Evolutionary conservation across 116 monocot species (phyloP).

Genomic region (Phalaenopsis hybrid): DNA sequence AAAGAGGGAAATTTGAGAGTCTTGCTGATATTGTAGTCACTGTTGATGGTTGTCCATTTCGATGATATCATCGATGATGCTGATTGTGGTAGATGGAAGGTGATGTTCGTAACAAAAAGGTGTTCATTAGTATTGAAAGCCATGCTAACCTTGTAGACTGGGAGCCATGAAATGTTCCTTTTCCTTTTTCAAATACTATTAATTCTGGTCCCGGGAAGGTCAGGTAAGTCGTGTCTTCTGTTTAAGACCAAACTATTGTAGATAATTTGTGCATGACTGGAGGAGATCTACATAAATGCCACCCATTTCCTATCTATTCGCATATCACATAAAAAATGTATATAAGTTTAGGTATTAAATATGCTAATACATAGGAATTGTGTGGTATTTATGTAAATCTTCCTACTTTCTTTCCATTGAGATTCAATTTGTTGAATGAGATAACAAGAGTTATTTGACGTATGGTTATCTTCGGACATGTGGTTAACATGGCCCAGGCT

Average conservation of each 20-base stretch:
- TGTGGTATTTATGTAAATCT: too few relatives aligned
- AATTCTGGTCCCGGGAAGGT: background rate
- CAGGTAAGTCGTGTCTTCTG: background rate
- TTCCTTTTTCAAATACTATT: background rate
- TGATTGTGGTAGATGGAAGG: constrained; percentile 5
- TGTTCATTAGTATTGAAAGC: constrained; percentile 2
- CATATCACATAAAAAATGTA: too few relatives aligned
- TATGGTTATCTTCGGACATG: constrained; percentile 9
- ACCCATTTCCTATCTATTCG: too few relatives aligned
- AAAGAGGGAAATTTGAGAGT: background rate
- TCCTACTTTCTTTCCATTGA: background rate
- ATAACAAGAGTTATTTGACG: background rate
- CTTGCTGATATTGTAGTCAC: background rate
- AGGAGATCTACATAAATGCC: background rate
- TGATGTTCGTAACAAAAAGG: constrained; percentile 7
- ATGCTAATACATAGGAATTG: too few relatives aligned
- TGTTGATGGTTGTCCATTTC: background rate
- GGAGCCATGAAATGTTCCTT: background rate
- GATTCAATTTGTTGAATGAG: constrained; percentile 7
- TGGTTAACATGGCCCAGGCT: constrained; percentile 8
- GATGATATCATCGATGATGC: constrained; percentile 10
- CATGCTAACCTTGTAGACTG: background rate
- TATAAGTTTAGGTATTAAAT: too few relatives aligned
- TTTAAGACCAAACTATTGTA: background rate
- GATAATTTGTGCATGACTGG: background rate